Evolutionary conservation across 352 stramenopile species (phyloP).

Genomic region (Paralagenidium karlingii): DNA sequence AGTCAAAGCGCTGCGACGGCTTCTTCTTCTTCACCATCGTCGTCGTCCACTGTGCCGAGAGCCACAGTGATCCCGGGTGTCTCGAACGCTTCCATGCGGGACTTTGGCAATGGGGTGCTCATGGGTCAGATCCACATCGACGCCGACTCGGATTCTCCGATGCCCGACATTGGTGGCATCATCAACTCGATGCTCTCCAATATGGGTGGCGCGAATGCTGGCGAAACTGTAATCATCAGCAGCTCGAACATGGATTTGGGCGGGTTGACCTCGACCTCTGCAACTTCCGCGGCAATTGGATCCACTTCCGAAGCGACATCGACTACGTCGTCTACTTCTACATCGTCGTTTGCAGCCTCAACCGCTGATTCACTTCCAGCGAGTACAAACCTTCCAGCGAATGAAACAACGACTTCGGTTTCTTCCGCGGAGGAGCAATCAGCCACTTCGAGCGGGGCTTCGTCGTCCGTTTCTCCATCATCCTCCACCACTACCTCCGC

Average conservation of each 20-base stretch:
- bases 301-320: too few relatives aligned
- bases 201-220: constrained; percentile 1
- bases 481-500: not conserved
- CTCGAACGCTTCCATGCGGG: not conserved
- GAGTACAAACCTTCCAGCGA: too few relatives aligned
- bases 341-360: too few relatives aligned
- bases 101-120: constrained; percentile 6
- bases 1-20: not conserved
- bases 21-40: not conserved
- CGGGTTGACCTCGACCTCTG: not conserved
- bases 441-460: too few relatives aligned
- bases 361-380: too few relatives aligned
- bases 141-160: not conserved
- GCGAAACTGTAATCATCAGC: not conserved
- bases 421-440: too few relatives aligned
- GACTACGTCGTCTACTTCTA: too few relatives aligned
- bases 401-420: too few relatives aligned
- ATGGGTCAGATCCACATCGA: constrained; percentile 8
- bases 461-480: too few relatives aligned
- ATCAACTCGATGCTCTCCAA: constrained; percentile 9
- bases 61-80: not conserved
- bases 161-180: constrained; percentile 6
- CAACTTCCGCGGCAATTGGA: not conserved
- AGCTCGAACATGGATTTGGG: not conserved
- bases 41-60: not conserved